phyloP scores from a whole-genome alignment of 2,329 filamentous ascomycete genomes.

The Penicillium sp. region DNA sequence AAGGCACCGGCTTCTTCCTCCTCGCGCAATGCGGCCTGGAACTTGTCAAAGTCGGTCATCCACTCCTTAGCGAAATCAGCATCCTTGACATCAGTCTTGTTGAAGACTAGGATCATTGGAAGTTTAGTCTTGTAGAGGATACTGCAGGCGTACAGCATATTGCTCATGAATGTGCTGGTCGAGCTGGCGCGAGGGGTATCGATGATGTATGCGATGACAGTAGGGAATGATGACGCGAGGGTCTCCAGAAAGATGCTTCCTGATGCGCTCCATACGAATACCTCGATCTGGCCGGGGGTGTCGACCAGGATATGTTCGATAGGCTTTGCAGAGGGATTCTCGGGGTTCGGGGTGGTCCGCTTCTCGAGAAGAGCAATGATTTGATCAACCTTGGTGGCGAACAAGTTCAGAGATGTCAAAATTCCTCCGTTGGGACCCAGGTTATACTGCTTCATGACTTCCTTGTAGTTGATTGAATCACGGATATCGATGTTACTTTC shows the following conservation, averaged over 20 bases:
- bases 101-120: constrained; percentile 98
- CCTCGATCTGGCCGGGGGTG: constrained; percentile 96
- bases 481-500: constrained; percentile 98
- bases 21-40: constrained; percentile 79
- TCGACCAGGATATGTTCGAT: constrained; percentile 89
- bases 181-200: constrained; percentile 92
- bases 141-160: constrained; percentile 98
- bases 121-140: constrained; percentile 99
- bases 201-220: constrained; percentile 95
- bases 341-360: constrained; percentile 65
- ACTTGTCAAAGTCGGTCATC: constrained; percentile 99
- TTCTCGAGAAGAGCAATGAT: constrained; percentile 89
- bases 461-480: constrained; percentile 98
- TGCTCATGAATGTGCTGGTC: constrained; percentile 98
- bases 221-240: constrained; percentile 90
- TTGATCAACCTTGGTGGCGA: constrained; percentile 97
- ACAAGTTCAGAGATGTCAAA: constrained; percentile 91
- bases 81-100: constrained; percentile 96
- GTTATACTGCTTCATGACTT: constrained; percentile 99
- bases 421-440: constrained; percentile 97
- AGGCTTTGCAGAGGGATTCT: constrained; percentile 54
- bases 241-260: constrained; percentile 93
- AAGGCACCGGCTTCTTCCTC: constrained; percentile 81
- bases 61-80: constrained; percentile 92
- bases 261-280: constrained; percentile 97